Conservation (phyloP, 768 basidiomycete genomes). For the Termitomyces sp. region DNA sequence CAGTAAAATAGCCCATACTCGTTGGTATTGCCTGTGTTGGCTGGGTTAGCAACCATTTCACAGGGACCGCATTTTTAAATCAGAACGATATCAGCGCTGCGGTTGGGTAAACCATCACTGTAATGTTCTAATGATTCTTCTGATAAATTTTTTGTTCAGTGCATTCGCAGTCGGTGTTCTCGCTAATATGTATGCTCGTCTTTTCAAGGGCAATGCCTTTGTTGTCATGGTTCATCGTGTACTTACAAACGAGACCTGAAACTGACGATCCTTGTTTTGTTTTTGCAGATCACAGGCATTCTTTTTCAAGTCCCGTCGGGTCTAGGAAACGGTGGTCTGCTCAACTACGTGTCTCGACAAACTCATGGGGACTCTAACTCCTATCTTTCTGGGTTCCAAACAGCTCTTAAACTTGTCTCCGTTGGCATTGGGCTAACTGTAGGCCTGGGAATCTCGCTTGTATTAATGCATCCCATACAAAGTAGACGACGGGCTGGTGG, state of each 20-base stretch:
- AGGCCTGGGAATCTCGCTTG: constrained; percentile 66
- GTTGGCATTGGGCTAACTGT: constrained; percentile 79
- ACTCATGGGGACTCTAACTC: constrained; percentile 45
- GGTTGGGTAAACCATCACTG: constrained; percentile 41
- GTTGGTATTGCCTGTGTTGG: constrained; percentile 61
- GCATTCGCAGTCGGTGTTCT: constrained; percentile 79
- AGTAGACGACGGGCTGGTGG: constrained; percentile 52
- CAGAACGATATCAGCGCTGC: constrained; percentile 74
- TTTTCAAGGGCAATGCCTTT: constrained; percentile 71
- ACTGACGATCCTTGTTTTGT: neutral
- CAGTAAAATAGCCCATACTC: neutral
- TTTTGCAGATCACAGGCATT: constrained; percentile 62
- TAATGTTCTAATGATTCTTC: neutral
- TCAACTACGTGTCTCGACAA: constrained; percentile 59
- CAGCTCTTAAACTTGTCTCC: constrained; percentile 69
- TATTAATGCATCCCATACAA: constrained; percentile 58
- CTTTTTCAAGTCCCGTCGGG: constrained; percentile 48
- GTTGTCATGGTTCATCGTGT: constrained; percentile 63
- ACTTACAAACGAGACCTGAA: neutral
- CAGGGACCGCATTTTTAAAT: constrained; percentile 49
- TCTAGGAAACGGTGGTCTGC: constrained; percentile 5
- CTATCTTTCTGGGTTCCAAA: constrained; percentile 67
- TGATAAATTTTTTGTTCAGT: constrained; percentile 23
- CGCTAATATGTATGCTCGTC: constrained; percentile 70
- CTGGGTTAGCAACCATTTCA: constrained; percentile 78